These are phyloP conservation scores for Ustilago curta DNA, from an alignment of 1,284 basidiomycete genomes.

Conservation along the genomic window DNA sequence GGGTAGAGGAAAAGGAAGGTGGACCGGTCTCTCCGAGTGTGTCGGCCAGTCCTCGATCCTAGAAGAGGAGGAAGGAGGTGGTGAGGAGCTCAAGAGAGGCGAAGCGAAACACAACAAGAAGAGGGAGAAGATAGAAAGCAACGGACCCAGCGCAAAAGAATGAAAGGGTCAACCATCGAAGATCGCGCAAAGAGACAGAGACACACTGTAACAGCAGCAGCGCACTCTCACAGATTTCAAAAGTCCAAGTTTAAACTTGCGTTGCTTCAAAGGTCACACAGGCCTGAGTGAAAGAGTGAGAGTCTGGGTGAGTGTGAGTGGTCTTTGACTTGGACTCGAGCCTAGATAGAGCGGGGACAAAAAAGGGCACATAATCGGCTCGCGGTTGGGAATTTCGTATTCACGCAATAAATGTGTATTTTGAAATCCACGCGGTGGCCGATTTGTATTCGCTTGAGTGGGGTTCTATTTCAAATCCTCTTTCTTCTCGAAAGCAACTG, in stretches of 20 bases:
- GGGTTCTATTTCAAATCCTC: not conserved
- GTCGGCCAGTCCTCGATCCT: constrained; percentile 21
- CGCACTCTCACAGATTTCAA: too few species aligned
- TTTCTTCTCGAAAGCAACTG: not conserved
- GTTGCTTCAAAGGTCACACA: too few species aligned
- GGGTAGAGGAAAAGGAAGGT: not conserved
- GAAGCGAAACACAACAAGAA: constrained; percentile 11
- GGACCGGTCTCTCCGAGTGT: constrained; percentile 6
- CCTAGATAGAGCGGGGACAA: constrained; percentile 4
- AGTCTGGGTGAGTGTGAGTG: too few species aligned
- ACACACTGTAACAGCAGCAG: too few species aligned
- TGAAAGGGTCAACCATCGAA: too few species aligned
- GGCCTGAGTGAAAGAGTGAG: not conserved
- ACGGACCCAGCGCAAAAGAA: too few species aligned
- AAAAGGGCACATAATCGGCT: not conserved
- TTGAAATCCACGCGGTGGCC: not conserved
- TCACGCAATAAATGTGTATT: not conserved
- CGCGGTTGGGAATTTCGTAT: not conserved
- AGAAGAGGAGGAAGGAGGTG: constrained; percentile 1
- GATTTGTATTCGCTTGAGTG: not conserved
- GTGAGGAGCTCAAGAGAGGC: not conserved
- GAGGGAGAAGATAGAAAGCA: not conserved
- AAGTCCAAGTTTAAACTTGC: too few species aligned
- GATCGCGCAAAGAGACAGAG: too few species aligned
- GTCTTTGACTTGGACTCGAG: not conserved